Evolutionary conservation across 805 yeast species (phyloP).

Genomic region (Yarrowia bubula): DNA sequence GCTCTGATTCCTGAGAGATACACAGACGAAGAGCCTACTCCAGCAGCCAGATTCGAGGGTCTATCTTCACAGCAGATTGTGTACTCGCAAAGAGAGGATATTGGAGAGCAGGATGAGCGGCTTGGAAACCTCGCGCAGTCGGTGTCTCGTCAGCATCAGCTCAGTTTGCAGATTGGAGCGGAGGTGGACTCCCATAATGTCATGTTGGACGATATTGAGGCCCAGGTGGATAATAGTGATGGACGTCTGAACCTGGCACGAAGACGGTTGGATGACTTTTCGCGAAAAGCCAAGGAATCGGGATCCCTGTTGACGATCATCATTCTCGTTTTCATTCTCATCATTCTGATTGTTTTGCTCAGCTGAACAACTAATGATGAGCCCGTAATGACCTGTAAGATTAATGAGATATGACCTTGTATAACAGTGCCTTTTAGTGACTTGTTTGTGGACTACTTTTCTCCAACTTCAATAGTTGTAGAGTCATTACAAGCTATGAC

Average conservation of each 20-base stretch:
- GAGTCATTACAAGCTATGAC: no score
- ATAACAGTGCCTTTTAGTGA: background rate
- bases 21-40: slow-evolving; percentile 12
- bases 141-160: slow-evolving; percentile 42
- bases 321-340: slow-evolving; percentile 38
- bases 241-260: slow-evolving; percentile 40
- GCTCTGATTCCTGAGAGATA: slow-evolving; percentile 24
- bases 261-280: slow-evolving; percentile 39
- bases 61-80: slow-evolving; percentile 28
- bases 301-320: slow-evolving; percentile 41
- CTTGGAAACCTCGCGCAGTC: slow-evolving; percentile 40
- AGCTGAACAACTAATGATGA: slow-evolving; percentile 27
- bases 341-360: slow-evolving; percentile 40
- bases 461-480: no score
- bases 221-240: slow-evolving; percentile 40
- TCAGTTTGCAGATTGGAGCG: slow-evolving; percentile 42
- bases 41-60: slow-evolving; percentile 24
- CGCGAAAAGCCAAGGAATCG: slow-evolving; percentile 42
- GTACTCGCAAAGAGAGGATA: slow-evolving; percentile 36
- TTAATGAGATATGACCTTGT: slow-evolving; percentile 8
- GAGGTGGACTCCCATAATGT: slow-evolving; percentile 42
- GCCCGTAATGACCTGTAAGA: slow-evolving; percentile 2
- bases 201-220: slow-evolving; percentile 42
- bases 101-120: slow-evolving; percentile 42
- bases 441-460: no score